phyloP scores from a whole-genome alignment of 208 protist species.

The Porcisia hertigi region DNA sequence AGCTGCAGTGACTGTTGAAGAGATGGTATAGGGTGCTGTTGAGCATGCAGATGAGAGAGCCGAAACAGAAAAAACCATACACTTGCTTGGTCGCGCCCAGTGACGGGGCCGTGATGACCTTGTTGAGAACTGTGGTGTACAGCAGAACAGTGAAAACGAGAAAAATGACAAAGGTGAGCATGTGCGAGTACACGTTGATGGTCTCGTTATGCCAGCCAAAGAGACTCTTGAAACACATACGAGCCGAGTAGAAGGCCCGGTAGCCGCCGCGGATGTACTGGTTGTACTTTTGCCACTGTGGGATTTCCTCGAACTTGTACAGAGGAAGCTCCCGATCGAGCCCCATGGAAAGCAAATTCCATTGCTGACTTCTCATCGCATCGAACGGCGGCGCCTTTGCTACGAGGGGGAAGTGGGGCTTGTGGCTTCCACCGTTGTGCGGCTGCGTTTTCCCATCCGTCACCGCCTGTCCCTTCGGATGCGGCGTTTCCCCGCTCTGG shows the following conservation, averaged over 20 bases:
- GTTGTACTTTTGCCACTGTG: slow-evolving; percentile 53
- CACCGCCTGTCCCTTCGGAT: not conserved
- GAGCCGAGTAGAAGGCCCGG: slow-evolving; percentile 67
- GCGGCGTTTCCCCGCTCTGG: not conserved
- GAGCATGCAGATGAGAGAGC: slow-evolving; percentile 71
- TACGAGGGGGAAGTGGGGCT: slow-evolving; percentile 10
- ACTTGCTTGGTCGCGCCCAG: slow-evolving; percentile 37
- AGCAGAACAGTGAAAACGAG: slow-evolving; percentile 52
- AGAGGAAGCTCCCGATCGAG: slow-evolving; percentile 36
- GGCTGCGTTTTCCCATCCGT: not conserved
- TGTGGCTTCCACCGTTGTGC: not conserved
- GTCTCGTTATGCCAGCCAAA: slow-evolving; percentile 87
- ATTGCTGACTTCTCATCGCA: slow-evolving; percentile 10
- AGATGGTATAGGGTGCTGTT: slow-evolving; percentile 80
- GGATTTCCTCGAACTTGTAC: slow-evolving; percentile 51
- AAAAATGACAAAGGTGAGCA: slow-evolving; percentile 67
- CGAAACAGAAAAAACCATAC: slow-evolving; percentile 77
- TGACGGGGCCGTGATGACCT: slow-evolving; percentile 20
- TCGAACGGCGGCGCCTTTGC: slow-evolving; percentile 22
- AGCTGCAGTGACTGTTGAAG: slow-evolving; percentile 55
- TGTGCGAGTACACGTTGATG: slow-evolving; percentile 86
- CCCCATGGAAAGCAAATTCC: slow-evolving; percentile 9
- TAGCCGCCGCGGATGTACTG: slow-evolving; percentile 63
- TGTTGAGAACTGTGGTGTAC: slow-evolving; percentile 39
- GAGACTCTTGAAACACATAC: slow-evolving; percentile 62